These are phyloP conservation scores for Thielaviopsis populi DNA, from an alignment of 2,329 filamentous ascomycete genomes.

Conservation along the genomic window DNA sequence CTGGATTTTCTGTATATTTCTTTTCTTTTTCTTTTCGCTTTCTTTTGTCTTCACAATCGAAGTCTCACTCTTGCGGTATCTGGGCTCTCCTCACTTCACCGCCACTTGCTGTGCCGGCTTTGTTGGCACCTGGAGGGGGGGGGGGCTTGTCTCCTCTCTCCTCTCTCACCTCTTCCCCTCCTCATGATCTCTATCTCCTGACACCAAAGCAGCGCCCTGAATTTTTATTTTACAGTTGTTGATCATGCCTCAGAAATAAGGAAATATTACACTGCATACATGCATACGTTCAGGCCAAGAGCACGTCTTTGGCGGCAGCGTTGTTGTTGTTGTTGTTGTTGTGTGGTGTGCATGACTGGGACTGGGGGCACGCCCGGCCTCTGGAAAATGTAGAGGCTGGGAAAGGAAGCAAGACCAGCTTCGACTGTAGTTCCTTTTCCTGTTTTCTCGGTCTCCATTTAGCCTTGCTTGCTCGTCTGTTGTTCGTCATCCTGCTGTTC, in stretches of 20 bases:
- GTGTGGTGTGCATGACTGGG: background rate
- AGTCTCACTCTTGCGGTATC: no score
- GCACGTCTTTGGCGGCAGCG: background rate
- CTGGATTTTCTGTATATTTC: background rate
- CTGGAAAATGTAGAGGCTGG: conserved; percentile 1
- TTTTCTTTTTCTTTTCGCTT: background rate
- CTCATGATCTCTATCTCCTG: background rate
- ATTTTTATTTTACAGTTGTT: background rate
- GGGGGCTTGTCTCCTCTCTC: background rate
- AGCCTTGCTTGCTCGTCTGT: background rate
- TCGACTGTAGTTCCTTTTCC: background rate
- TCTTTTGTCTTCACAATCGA: background rate
- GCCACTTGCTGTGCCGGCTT: background rate
- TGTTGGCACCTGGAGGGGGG: background rate
- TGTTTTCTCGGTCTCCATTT: conserved; percentile 1
- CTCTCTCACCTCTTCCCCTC: background rate
- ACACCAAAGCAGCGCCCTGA: background rate
- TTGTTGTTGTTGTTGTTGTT: no score
- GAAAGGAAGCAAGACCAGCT: conserved; percentile 1
- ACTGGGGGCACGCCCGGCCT: background rate
- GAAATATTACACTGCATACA: background rate
- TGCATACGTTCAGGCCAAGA: background rate
- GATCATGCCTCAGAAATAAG: background rate
- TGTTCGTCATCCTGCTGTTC: background rate
- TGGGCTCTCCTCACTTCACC: background rate